Percentiles rank a stretch among this genome's conserved stretches.
phyloP scores from a whole-genome alignment of 352 stramenopile genomes.

The Globisporangium camurandrum region DNA sequence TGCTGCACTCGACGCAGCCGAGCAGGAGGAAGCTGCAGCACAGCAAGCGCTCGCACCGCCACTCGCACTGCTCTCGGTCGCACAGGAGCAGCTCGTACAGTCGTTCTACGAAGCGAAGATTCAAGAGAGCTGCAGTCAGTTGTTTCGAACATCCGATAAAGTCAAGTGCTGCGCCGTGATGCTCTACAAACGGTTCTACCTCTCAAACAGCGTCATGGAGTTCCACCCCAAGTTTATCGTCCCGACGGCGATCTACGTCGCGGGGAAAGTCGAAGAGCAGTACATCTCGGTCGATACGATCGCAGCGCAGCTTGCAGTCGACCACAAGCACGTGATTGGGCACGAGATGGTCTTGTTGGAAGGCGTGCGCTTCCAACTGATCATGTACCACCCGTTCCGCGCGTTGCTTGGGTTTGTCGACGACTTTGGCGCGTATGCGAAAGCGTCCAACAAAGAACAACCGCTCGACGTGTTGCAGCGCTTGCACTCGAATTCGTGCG shows the following conservation, averaged over 20 bases:
- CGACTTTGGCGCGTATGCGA: conserved; percentile 68
- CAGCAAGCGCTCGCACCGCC: conserved; percentile 30
- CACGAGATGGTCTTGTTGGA: conserved; percentile 86
- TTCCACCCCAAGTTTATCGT: conserved; percentile 85
- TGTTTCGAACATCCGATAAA: conserved; percentile 85
- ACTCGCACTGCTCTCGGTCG: conserved; percentile 45
- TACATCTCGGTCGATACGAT: conserved; percentile 86
- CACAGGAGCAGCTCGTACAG: conserved; percentile 58
- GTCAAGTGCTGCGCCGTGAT: conserved; percentile 81
- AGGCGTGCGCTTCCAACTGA: conserved; percentile 83
- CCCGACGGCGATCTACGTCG: conserved; percentile 82
- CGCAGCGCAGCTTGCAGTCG: conserved; percentile 70
- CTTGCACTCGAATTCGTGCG: conserved; percentile 62
- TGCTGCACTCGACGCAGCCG: conserved; percentile 27
- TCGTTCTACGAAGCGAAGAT: conserved; percentile 80
- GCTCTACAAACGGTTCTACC: conserved; percentile 86
- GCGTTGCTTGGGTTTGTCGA: conserved; percentile 77
- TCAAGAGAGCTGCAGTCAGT: conserved; percentile 74
- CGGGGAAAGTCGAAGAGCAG: conserved; percentile 87
- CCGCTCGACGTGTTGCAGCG: conserved; percentile 62
- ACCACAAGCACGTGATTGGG: conserved; percentile 82
- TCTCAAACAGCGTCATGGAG: conserved; percentile 86
- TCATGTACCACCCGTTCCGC: conserved; percentile 87
- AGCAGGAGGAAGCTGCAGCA: conserved; percentile 49
- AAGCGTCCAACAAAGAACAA: conserved; percentile 55